Percentiles rank a stretch among this genome's conserved stretches.
These are phyloP conservation scores for Mortierella sp. DNA, from an alignment of 371 early-diverging fungal species.

Conservation along the genomic window DNA sequence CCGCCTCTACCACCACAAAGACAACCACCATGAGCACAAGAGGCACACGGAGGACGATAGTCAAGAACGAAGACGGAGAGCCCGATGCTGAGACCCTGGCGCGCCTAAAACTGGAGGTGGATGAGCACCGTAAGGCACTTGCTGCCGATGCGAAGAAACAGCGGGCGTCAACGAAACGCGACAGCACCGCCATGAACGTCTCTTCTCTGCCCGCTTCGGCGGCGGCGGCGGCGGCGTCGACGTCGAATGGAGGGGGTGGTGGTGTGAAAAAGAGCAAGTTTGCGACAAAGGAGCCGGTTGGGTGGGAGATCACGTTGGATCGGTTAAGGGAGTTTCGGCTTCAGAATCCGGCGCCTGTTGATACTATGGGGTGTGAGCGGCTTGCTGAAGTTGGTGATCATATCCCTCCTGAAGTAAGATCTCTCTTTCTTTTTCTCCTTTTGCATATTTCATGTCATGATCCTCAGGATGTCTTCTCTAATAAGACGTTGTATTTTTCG, in stretches of 20 bases:
- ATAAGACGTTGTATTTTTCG: neutral
- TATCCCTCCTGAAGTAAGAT: constrained; percentile 60
- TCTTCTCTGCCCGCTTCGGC: neutral
- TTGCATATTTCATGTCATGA: neutral
- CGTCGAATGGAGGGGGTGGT: neutral
- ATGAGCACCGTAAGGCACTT: constrained; percentile 37
- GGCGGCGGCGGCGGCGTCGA: neutral
- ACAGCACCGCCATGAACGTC: neutral
- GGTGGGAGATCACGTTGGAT: constrained; percentile 81
- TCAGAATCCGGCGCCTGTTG: constrained; percentile 89
- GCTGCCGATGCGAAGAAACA: constrained; percentile 25
- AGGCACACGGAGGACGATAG: constrained; percentile 15
- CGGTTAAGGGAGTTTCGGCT: constrained; percentile 74
- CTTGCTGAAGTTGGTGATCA: constrained; percentile 71
- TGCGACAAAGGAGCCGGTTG: constrained; percentile 60
- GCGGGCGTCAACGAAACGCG: constrained; percentile 2
- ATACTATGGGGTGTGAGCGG: constrained; percentile 94
- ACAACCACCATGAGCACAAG: neutral
- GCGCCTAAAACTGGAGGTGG: constrained; percentile 45
- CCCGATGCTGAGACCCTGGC: constrained; percentile 37
- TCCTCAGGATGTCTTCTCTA: neutral
- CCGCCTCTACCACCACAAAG: neutral
- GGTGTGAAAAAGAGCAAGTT: constrained; percentile 39
- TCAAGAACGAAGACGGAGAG: constrained; percentile 48
- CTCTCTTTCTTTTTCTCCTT: neutral